Conservation (phyloP, 345 rosid genomes). For the Cochlearia excelsa region DNA sequence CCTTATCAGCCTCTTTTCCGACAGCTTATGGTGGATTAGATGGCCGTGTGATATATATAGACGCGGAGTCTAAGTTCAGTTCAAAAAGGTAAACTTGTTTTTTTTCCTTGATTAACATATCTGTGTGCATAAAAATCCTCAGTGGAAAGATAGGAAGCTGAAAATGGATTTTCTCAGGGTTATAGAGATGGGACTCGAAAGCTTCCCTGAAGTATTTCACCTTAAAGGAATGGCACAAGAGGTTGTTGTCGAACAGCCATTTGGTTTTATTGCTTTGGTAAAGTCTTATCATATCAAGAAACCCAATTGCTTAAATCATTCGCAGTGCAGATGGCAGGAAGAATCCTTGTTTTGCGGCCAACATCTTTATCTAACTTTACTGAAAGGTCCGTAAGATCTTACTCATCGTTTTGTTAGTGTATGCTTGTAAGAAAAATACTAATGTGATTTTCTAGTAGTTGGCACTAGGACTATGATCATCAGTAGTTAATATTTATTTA, state of each 20-base stretch:
- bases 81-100: conserved; percentile 56
- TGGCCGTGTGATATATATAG: conserved; percentile 72
- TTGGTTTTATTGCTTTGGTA: conserved; percentile 8
- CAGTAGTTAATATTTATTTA: neutral
- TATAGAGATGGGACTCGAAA: conserved; percentile 73
- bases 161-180: conserved; percentile 44
- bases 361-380: conserved; percentile 70
- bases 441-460: neutral
- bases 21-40: conserved; percentile 66
- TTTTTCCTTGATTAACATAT: neutral
- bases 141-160: neutral
- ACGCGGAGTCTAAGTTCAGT: conserved; percentile 78
- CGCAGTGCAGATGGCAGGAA: conserved; percentile 71
- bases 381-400: conserved; percentile 46
- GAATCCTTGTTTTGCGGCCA: conserved; percentile 74
- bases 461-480: no score
- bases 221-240: conserved; percentile 70
- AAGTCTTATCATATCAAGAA: neutral
- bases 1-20: conserved; percentile 72
- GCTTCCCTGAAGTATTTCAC: conserved; percentile 76
- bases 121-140: neutral
- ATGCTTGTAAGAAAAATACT: neutral
- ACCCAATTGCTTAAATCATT: conserved; percentile 10
- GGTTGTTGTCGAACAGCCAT: conserved; percentile 36
- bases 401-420: conserved; percentile 11